Evolutionary conservation across 352 stramenopile species (phyloP).

Genomic region (Globisporangium polare): DNA sequence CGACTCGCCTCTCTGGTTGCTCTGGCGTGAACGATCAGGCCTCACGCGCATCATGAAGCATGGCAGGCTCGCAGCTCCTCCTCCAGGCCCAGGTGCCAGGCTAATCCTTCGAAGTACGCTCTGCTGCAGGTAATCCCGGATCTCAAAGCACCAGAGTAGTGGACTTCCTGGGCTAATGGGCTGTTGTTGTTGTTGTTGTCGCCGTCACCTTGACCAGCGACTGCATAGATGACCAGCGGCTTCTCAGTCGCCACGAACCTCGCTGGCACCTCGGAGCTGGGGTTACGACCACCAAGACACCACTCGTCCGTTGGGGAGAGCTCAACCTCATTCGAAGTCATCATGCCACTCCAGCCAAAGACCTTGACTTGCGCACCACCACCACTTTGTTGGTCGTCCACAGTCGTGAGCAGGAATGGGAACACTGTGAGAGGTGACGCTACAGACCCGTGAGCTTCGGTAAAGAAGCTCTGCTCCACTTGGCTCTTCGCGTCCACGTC

Average conservation of each 20-base stretch:
- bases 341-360: constrained; percentile 29
- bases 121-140: constrained; percentile 35
- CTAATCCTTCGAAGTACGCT: constrained; percentile 22
- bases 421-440: constrained; percentile 7
- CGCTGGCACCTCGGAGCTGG: not conserved
- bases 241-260: constrained; percentile 5
- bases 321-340: constrained; percentile 16
- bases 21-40: not conserved
- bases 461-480: constrained; percentile 13
- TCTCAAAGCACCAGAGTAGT: constrained; percentile 25
- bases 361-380: constrained; percentile 21
- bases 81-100: constrained; percentile 6
- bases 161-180: no score
- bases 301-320: constrained; percentile 35
- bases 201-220: not conserved
- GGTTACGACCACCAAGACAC: constrained; percentile 8
- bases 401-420: constrained; percentile 12
- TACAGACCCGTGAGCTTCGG: not conserved
- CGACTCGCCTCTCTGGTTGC: constrained; percentile 1
- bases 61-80: constrained; percentile 1
- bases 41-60: constrained; percentile 6
- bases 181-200: not conserved
- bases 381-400: not conserved
- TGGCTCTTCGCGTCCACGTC: constrained; percentile 11
- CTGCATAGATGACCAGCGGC: constrained; percentile 15